phyloP scores from a whole-genome alignment of 1,139 yeast species.

The Yamadazyma diospyri region DNA sequence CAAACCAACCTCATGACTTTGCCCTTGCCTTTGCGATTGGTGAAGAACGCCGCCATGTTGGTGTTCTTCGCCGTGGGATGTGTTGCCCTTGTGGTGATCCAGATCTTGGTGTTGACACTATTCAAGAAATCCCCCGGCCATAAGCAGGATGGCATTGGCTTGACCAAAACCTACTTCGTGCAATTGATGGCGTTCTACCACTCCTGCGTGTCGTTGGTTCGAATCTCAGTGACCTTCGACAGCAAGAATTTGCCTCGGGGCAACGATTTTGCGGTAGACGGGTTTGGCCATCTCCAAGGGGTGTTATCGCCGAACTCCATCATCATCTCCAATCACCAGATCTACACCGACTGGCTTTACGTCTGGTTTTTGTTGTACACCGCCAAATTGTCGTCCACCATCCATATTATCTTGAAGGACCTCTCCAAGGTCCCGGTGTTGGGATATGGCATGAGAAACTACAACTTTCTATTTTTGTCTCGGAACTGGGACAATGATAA shows the following conservation, averaged over 20 bases:
- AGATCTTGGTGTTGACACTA: conserved; percentile 30
- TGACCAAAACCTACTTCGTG: conserved; percentile 51
- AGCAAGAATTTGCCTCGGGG: conserved; percentile 18
- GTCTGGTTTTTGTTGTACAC: conserved; percentile 86
- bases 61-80: conserved; percentile 43
- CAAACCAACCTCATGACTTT: not conserved
- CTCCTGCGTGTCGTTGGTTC: conserved; percentile 38
- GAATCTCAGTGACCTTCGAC: conserved; percentile 40
- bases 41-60: conserved; percentile 18
- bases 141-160: conserved; percentile 35
- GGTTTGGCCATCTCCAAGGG: conserved; percentile 26
- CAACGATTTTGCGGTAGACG: conserved; percentile 10
- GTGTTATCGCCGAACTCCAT: conserved; percentile 51
- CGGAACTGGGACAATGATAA: conserved; percentile 85
- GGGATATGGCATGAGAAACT: conserved; percentile 86
- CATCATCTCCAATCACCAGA: conserved; percentile 82
- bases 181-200: conserved; percentile 44
- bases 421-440: conserved; percentile 68
- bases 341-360: conserved; percentile 92
- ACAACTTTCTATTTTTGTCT: conserved; percentile 72
- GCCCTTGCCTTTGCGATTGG: not conserved
- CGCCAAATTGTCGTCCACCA: conserved; percentile 54
- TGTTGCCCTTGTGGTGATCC: conserved; percentile 41
- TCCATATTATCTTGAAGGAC: conserved; percentile 78
- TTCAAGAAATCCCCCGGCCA: conserved; percentile 23